Evolutionary conservation across 2,329 filamentous ascomycete species (phyloP).

Genomic region (Colletotrichum limetticola): DNA sequence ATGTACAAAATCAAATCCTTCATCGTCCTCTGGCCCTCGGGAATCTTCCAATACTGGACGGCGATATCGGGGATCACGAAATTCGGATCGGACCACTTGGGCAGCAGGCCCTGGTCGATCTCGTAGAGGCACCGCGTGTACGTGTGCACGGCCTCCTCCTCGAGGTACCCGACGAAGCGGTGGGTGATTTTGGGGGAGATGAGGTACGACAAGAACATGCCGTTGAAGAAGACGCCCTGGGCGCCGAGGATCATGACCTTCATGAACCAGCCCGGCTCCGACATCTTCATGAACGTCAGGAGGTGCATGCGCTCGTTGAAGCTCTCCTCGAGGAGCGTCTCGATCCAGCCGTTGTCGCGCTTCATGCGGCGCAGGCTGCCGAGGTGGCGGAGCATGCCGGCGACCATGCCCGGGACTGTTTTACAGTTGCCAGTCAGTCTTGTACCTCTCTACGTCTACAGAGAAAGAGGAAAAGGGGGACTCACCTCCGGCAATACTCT

Average conservation of each 20-base stretch:
- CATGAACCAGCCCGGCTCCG: slow-evolving; percentile 82
- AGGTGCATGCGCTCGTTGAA: slow-evolving; percentile 97
- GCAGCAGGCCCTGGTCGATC: slow-evolving; percentile 84
- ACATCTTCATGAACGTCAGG: slow-evolving; percentile 92
- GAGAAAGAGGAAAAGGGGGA: no score
- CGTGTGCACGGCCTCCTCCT: slow-evolving; percentile 96
- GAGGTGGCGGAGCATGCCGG: slow-evolving; percentile 91
- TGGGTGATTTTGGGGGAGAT: slow-evolving; percentile 89
- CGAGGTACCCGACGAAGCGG: slow-evolving; percentile 95
- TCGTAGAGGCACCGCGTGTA: slow-evolving; percentile 92
- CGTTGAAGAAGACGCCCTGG: slow-evolving; percentile 97
- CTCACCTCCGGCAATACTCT: slow-evolving; percentile 81
- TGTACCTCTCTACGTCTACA: not conserved
- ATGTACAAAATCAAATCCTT: slow-evolving; percentile 89
- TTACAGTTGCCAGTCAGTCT: not conserved
- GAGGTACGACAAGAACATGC: slow-evolving; percentile 89
- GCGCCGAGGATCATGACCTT: slow-evolving; percentile 89
- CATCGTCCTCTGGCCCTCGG: slow-evolving; percentile 84
- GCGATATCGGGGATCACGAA: slow-evolving; percentile 89
- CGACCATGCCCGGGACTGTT: slow-evolving; percentile 92
- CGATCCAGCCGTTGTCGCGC: slow-evolving; percentile 97
- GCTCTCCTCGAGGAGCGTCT: slow-evolving; percentile 88
- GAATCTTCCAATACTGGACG: slow-evolving; percentile 93
- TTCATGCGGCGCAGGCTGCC: slow-evolving; percentile 86
- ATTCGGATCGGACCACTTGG: slow-evolving; percentile 77